Conservation (phyloP, 257 asterid species). For the Vinca minor region DNA sequence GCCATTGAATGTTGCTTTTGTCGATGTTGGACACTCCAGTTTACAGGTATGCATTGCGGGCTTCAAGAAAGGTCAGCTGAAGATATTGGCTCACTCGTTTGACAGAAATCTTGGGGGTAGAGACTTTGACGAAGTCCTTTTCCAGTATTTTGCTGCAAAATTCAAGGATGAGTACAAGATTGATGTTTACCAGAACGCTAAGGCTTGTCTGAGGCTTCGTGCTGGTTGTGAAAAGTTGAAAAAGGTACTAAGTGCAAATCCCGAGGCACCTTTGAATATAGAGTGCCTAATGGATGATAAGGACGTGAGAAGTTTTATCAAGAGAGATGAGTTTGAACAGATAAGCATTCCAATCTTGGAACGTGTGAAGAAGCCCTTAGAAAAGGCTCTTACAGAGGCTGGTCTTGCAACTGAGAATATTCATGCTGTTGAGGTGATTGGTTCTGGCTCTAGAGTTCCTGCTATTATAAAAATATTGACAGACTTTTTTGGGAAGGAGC, state of each 20-base stretch:
- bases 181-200: constrained; percentile 81
- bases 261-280: constrained; percentile 84
- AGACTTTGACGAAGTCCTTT: constrained; percentile 86
- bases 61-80: constrained; percentile 91
- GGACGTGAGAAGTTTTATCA: constrained; percentile 82
- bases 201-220: constrained; percentile 89
- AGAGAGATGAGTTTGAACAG: constrained; percentile 89
- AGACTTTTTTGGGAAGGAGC: constrained; percentile 85
- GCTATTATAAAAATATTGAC: constrained; percentile 71
- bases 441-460: constrained; percentile 94
- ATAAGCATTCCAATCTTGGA: constrained; percentile 75
- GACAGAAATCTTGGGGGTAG: constrained; percentile 91
- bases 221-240: constrained; percentile 84
- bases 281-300: constrained; percentile 96
- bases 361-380: constrained; percentile 85
- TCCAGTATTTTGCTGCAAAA: constrained; percentile 79
- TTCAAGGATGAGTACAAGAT: constrained; percentile 91
- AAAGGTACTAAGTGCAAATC: constrained; percentile 87
- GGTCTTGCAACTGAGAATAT: constrained; percentile 53
- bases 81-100: constrained; percentile 78
- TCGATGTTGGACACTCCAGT: constrained; percentile 85
- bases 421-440: constrained; percentile 83
- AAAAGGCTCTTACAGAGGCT: constrained; percentile 84
- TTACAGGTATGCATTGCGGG: constrained; percentile 92
- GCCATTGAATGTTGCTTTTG: constrained; percentile 65